These are phyloP conservation scores for Mycena capillaripes DNA, from an alignment of 768 basidiomycete species.

Conservation along the genomic window DNA sequence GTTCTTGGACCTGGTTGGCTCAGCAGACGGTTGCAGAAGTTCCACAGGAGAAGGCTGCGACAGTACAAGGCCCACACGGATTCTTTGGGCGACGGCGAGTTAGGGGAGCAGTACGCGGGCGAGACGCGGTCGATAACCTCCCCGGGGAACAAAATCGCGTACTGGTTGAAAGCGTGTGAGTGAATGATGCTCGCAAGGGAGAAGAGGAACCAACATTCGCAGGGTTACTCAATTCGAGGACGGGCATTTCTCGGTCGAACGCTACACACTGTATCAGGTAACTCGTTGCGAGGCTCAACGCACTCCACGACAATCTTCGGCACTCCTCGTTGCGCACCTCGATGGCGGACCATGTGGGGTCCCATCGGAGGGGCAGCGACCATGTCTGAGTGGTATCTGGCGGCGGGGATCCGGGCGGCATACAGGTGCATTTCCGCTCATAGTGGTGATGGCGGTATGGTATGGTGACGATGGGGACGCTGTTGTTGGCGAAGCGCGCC, in stretches of 20 bases:
- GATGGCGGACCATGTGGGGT: constrained; percentile 64
- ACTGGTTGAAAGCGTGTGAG: constrained; percentile 55
- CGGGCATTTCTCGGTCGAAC: constrained; percentile 69
- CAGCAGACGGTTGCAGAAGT: constrained; percentile 70
- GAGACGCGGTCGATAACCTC: constrained; percentile 71
- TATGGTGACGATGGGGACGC: constrained; percentile 64
- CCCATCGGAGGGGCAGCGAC: constrained; percentile 73
- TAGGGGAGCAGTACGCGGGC: constrained; percentile 52
- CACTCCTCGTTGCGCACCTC: constrained; percentile 79
- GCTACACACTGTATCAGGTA: constrained; percentile 80
- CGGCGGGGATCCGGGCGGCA: constrained; percentile 52
- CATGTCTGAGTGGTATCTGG: constrained; percentile 58
- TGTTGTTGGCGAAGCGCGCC: constrained; percentile 61
- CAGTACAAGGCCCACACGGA: constrained; percentile 88
- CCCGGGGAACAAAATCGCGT: constrained; percentile 78
- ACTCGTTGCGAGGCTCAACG: constrained; percentile 76
- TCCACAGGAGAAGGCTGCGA: constrained; percentile 87
- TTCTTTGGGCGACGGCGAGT: constrained; percentile 75
- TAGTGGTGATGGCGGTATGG: constrained; percentile 44
- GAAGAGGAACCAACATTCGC: constrained; percentile 66
- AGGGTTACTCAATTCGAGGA: constrained; percentile 74
- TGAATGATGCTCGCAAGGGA: background rate
- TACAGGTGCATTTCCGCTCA: constrained; percentile 62
- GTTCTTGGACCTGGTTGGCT: constrained; percentile 43
- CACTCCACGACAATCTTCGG: constrained; percentile 83